Percentiles rank a stretch among this genome's conserved stretches.
These are phyloP conservation scores for Epichloe bromicola DNA, from an alignment of 2,329 filamentous ascomycete species.

Conservation along the genomic window DNA sequence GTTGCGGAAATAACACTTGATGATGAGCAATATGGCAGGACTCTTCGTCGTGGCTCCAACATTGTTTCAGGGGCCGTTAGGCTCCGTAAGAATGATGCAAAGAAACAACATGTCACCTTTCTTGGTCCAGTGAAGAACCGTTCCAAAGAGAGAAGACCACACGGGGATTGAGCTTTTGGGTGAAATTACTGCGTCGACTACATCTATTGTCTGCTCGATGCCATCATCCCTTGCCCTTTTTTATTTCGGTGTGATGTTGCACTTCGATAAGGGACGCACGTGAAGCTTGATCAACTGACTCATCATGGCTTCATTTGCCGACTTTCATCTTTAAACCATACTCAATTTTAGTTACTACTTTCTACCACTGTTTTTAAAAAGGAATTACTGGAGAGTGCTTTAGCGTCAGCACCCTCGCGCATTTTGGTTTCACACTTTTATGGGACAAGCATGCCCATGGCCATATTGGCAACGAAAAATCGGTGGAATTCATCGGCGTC, in stretches of 20 bases:
- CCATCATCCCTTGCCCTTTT: background rate
- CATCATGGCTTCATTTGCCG: constrained; percentile 4
- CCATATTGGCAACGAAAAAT: background rate
- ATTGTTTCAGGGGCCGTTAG: constrained; percentile 32
- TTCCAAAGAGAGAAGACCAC: constrained; percentile 18
- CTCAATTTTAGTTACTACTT: constrained; percentile 7
- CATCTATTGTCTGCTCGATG: background rate
- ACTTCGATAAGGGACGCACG: background rate
- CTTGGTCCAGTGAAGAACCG: constrained; percentile 36
- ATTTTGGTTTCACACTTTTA: background rate
- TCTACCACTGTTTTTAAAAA: constrained; percentile 4
- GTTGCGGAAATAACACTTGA: constrained; percentile 50
- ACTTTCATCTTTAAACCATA: constrained; percentile 4
- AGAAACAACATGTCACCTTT: constrained; percentile 37
- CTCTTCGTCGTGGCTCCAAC: constrained; percentile 30
- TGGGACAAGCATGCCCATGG: background rate
- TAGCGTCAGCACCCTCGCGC: background rate
- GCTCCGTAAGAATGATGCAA: constrained; percentile 40
- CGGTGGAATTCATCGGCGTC: background rate
- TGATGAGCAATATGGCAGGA: constrained; percentile 37
- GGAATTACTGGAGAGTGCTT: background rate
- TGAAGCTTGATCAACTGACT: constrained; percentile 3
- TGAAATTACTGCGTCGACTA: background rate
- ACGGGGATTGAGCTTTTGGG: constrained; percentile 7
- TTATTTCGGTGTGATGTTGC: background rate